Percentiles rank a stretch among this genome's conserved stretches.
These are phyloP conservation scores for Mucor lusitanicus DNA, from an alignment of 371 early-diverging fungal genomes.

Conservation along the genomic window DNA sequence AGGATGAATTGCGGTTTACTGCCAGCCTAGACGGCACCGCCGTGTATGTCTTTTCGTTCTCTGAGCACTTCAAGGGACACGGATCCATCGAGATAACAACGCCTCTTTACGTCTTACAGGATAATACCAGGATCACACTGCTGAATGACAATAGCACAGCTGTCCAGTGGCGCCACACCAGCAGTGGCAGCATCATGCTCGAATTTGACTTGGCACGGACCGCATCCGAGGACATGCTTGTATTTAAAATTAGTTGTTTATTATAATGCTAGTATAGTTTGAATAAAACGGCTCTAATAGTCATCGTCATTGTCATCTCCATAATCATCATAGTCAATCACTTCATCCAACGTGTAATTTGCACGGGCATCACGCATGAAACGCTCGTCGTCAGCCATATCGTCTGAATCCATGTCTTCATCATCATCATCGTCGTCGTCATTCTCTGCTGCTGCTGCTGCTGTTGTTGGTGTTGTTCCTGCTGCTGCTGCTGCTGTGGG, in stretches of 20 bases:
- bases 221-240: not conserved
- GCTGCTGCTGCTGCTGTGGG: not conserved
- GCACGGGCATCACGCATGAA: conserved; percentile 33
- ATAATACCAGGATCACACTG: not conserved
- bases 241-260: conserved; percentile 1
- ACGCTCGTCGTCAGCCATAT: conserved; percentile 49
- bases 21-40: conserved; percentile 14
- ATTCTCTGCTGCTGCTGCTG: conserved; percentile 12
- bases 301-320: conserved; percentile 37
- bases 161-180: not conserved
- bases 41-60: conserved; percentile 25
- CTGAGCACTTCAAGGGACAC: not conserved
- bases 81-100: not conserved
- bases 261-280: not conserved
- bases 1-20: conserved; percentile 20
- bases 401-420: conserved; percentile 46
- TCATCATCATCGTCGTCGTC: conserved; percentile 49
- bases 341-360: conserved; percentile 33
- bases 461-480: not conserved
- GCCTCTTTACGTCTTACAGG: not conserved
- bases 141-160: not conserved
- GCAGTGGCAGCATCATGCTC: not conserved
- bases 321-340: conserved; percentile 22
- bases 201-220: not conserved
- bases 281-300: not conserved